phyloP scores from a whole-genome alignment of 2,329 filamentous ascomycete genomes.

The Chalaropsis ovoidea region DNA sequence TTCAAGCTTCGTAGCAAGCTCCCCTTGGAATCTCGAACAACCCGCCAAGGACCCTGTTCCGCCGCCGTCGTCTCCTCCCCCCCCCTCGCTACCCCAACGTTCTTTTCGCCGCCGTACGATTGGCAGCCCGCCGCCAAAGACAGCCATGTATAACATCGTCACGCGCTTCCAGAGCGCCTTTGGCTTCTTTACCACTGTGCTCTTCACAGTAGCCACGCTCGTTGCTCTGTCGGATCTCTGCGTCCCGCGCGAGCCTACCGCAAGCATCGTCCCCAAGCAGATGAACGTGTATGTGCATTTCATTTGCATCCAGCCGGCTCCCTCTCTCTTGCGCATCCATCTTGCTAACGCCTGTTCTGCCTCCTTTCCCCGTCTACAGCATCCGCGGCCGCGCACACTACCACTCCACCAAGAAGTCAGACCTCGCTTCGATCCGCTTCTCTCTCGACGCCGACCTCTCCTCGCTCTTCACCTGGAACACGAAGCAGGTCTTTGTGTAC shows the following conservation, averaged over 20 bases:
- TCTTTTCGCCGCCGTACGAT: not conserved
- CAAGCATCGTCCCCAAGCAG: conserved; percentile 56
- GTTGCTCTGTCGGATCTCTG: conserved; percentile 73
- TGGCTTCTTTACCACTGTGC: conserved; percentile 94
- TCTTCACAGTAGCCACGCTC: conserved; percentile 66
- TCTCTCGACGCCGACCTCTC: conserved; percentile 84
- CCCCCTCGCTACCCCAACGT: not conserved
- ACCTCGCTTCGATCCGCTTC: conserved; percentile 92
- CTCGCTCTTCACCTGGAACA: conserved; percentile 97
- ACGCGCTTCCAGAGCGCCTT: conserved; percentile 86
- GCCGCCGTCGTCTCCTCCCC: not conserved
- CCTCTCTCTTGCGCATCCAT: not conserved
- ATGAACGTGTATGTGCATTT: conserved; percentile 63
- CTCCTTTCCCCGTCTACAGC: conserved; percentile 36
- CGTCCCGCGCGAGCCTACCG: conserved; percentile 55
- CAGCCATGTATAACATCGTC: conserved; percentile 76
- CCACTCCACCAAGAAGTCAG: conserved; percentile 83
- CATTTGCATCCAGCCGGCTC: not conserved
- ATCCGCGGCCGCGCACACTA: conserved; percentile 91
- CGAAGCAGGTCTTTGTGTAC: conserved; percentile 95
- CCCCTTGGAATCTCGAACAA: not conserved
- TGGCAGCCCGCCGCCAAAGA: conserved; percentile 14
- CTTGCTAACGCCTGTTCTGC: conserved; percentile 4
- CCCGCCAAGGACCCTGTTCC: not conserved
- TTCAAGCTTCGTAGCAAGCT: conserved; percentile 7